A percentile compares a stretch with the other conserved stretches of the same genome.
Evolutionary conservation across 768 basidiomycete species (phyloP).

Genomic region (Lactarius hatsudake): DNA sequence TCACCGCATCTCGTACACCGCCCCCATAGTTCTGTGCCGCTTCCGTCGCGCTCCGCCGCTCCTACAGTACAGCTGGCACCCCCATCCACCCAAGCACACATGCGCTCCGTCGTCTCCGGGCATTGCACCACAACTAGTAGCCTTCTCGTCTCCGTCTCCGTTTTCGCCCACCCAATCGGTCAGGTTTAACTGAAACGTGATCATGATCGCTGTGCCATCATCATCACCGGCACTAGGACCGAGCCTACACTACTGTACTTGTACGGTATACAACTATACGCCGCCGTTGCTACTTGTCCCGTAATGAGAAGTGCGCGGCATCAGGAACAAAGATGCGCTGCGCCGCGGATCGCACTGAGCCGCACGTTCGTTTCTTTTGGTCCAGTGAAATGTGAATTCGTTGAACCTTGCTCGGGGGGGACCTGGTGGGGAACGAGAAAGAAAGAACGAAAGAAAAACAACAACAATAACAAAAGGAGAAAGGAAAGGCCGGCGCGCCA

Average conservation of each 20-base stretch:
- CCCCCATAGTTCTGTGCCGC: not conserved
- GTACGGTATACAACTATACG: not conserved
- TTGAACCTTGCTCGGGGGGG: not conserved
- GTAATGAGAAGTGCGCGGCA: not conserved
- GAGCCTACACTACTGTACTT: not conserved
- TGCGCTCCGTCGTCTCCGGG: not conserved
- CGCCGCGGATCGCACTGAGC: conserved; percentile 16
- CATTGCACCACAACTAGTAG: not conserved
- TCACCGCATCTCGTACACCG: conserved; percentile 3
- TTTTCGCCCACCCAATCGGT: not conserved
- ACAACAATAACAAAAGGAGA: not conserved
- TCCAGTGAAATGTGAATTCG: not conserved
- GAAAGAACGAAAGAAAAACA: not conserved
- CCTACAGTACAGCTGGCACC: not conserved
- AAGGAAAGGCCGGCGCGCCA: not conserved
- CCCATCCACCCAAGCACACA: not conserved
- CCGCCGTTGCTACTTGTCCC: not conserved
- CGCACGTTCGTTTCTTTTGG: not conserved
- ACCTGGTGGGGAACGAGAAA: not conserved
- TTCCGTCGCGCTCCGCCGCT: conserved; percentile 4
- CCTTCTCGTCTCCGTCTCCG: not conserved
- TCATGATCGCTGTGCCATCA: not conserved
- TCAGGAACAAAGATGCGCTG: not conserved
- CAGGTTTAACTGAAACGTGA: not conserved
- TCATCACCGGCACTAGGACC: not conserved